Evolutionary conservation across 352 stramenopile genomes (phyloP).

Genomic region (Pythium inflatum): DNA sequence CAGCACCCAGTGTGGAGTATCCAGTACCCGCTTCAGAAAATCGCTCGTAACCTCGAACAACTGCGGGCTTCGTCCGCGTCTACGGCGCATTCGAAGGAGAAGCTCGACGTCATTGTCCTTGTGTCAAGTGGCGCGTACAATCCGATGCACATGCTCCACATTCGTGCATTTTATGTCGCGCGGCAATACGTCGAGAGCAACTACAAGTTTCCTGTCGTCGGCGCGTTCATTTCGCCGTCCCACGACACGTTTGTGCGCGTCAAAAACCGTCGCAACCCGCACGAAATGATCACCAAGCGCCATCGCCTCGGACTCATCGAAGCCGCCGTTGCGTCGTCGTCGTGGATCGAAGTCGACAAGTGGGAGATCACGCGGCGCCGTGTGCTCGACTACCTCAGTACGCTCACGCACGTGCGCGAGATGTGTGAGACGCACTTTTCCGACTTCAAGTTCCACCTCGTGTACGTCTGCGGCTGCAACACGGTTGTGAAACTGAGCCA

Average conservation of each 20-base stretch:
- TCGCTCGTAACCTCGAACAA: constrained; percentile 66
- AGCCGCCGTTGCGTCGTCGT: constrained; percentile 62
- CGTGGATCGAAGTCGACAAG: constrained; percentile 86
- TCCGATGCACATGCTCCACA: constrained; percentile 78
- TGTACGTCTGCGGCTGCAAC: constrained; percentile 82
- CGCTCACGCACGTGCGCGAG: constrained; percentile 69
- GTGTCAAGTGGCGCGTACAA: constrained; percentile 79
- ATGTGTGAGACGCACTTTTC: constrained; percentile 77
- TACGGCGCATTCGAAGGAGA: constrained; percentile 20
- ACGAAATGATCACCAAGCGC: constrained; percentile 77
- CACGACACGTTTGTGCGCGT: constrained; percentile 77
- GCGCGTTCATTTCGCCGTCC: constrained; percentile 76
- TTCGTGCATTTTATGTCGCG: constrained; percentile 77
- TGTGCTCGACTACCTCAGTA: constrained; percentile 80
- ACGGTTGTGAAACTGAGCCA: constrained; percentile 81
- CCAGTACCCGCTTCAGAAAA: constrained; percentile 73
- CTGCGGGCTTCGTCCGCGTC: constrained; percentile 27
- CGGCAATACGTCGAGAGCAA: constrained; percentile 79
- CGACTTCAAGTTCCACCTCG: constrained; percentile 64
- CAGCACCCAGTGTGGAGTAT: constrained; percentile 61
- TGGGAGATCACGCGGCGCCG: constrained; percentile 78
- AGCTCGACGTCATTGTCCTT: constrained; percentile 71
- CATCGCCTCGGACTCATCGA: constrained; percentile 71
- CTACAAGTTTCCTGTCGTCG: constrained; percentile 78
- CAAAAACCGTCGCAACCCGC: constrained; percentile 71